Percentiles rank a stretch among this genome's conserved stretches.
Conservation (phyloP, 257 asterid genomes). For the Oldenlandia corymbosa region DNA sequence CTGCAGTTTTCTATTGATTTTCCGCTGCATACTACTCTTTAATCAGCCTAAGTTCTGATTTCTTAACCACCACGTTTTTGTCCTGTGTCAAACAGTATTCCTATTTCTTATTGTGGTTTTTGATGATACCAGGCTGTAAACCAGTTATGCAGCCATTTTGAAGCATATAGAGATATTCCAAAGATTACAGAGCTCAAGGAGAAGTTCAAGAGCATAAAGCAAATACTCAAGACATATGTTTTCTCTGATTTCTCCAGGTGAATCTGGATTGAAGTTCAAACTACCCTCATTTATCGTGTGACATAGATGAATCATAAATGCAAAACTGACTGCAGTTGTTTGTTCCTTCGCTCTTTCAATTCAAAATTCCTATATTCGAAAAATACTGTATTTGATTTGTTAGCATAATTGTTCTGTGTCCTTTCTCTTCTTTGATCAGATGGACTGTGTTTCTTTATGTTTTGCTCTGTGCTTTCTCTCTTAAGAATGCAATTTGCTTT, state of each 20-base stretch:
- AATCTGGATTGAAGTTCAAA: constrained; percentile 19
- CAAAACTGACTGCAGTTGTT: not conserved
- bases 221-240: constrained; percentile 82
- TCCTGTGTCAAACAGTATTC: constrained; percentile 4
- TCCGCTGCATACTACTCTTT: too few relatives aligned
- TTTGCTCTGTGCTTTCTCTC: not conserved
- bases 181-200: constrained; percentile 93
- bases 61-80: not conserved
- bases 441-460: constrained; percentile 4
- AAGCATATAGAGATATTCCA: constrained; percentile 87
- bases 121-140: constrained; percentile 78
- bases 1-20: too few relatives aligned
- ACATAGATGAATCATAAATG: not conserved
- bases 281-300: constrained; percentile 2
- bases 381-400: not conserved
- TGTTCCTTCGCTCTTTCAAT: not conserved
- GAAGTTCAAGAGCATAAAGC: constrained; percentile 90
- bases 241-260: constrained; percentile 98
- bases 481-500: constrained; percentile 9
- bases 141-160: constrained; percentile 95
- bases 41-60: not conserved
- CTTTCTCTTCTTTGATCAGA: constrained; percentile 1
- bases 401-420: not conserved
- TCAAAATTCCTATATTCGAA: too few relatives aligned
- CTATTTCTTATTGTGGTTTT: constrained; percentile 20